Evolutionary conservation across 192 early-diverging fungal genomes (phyloP), one percentile per base, ranked within the genome.

Genomic region (Coemansia aciculifera): DNA sequence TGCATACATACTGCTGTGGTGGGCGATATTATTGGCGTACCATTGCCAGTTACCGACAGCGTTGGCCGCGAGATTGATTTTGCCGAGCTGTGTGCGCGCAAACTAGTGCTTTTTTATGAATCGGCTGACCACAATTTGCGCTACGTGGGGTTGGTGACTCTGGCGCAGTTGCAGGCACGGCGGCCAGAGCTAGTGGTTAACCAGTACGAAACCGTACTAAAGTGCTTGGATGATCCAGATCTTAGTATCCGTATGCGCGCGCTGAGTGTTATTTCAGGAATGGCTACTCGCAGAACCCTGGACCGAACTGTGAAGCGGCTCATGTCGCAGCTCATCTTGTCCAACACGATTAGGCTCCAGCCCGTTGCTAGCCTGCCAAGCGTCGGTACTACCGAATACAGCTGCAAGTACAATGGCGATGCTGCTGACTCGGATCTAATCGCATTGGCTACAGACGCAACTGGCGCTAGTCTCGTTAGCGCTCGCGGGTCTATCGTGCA

Each of bases 1-100:
- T 96, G 94, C 78, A 92, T 99, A 24, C 87, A 96, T 61, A 96
- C 95, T 3, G 91, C 94, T 10, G 94, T 99, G 38, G 86, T 87
- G 27, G 96, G 96, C 34, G 92, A 91, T 0, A 90, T 99, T 80
- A 89, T 98, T 57, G 85, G 86, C 12, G 77, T 85, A 1, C 79
- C 76, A 13, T 17, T 73, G 49, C 78, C 87, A 3, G 87, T 88
- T 5, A 74, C 67, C 9, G 88, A 78, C 49, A 68, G 61, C 43
- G 54, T 67, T 4, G 81, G 81, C 27, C 44, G 67, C 3, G 76
- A 83, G 9, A 43, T 78, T 9, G 83, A 84, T 6, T 83, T 99
- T 57, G 91, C 92, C 6, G 85, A 86, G 36, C 88, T 94, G n/a
- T 97, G 94, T 62, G 88, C 92, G 10, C 84, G 71, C 11, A 97